These are phyloP conservation scores for Juncus inflexus DNA, from an alignment of 176 grass and related monocot species.

Conservation along the genomic window DNA sequence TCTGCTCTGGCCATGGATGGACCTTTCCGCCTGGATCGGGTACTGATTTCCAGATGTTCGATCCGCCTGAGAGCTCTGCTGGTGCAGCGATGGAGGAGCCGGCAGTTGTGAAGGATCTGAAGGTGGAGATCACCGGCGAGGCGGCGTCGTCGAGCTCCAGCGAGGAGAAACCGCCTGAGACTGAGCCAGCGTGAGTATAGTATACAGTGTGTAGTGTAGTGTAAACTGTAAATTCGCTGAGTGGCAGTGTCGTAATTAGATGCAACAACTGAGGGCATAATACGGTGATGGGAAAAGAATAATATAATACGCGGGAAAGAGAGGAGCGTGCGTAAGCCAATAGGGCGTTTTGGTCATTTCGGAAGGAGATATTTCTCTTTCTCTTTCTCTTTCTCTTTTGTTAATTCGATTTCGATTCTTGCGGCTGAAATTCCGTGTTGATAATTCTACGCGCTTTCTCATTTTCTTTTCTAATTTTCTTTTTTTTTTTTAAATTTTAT, in stretches of 20 bases:
- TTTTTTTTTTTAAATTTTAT: background rate
- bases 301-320: conserved; percentile 28
- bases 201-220: conserved; percentile 6
- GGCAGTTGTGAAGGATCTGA: background rate
- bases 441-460: conserved; percentile 44
- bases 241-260: conserved; percentile 31
- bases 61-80: conserved; percentile 29
- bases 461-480: conserved; percentile 23
- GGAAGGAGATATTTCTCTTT: background rate
- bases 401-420: conserved; percentile 21
- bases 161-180: conserved; percentile 40
- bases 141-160: conserved; percentile 59
- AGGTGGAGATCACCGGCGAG: conserved; percentile 25
- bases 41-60: conserved; percentile 35
- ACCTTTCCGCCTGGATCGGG: conserved; percentile 22
- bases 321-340: conserved; percentile 22
- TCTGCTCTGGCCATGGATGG: conserved; percentile 25
- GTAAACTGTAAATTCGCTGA: background rate
- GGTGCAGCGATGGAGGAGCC: background rate
- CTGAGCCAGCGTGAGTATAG: conserved; percentile 80
- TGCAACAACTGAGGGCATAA: background rate
- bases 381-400: too few species aligned
- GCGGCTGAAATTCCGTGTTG: conserved; percentile 35
- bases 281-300: background rate
- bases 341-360: conserved; percentile 44